These are phyloP conservation scores for Eurotiales sp. DNA, from an alignment of 2,329 filamentous ascomycete species.

Conservation along the genomic window DNA sequence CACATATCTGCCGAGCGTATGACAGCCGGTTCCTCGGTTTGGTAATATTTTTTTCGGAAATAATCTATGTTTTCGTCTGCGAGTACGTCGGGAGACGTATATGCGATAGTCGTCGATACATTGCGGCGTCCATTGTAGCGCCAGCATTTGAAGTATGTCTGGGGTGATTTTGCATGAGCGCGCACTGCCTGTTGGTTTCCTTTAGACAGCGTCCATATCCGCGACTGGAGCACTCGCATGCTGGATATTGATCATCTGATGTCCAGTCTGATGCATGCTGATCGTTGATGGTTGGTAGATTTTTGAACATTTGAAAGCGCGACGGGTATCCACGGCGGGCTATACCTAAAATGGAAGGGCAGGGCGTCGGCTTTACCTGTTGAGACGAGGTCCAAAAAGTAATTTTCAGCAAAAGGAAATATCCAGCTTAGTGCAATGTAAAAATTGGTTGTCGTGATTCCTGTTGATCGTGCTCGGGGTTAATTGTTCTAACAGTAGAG, in stretches of 20 bases:
- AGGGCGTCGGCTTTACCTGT: too few relatives aligned
- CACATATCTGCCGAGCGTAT: slow-evolving; percentile 44
- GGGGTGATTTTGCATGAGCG: neutral
- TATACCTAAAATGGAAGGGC: too few relatives aligned
- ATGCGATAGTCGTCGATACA: slow-evolving; percentile 5
- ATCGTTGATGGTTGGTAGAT: neutral
- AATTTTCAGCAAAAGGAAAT: too few relatives aligned
- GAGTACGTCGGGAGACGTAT: slow-evolving; percentile 28
- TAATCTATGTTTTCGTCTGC: slow-evolving; percentile 33
- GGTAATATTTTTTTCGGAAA: slow-evolving; percentile 56
- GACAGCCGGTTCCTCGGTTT: slow-evolving; percentile 50
- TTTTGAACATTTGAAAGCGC: too few relatives aligned
- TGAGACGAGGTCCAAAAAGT: too few relatives aligned
- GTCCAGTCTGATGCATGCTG: neutral
- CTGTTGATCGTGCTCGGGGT: too few relatives aligned
- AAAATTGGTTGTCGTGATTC: too few relatives aligned
- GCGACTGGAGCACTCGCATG: neutral
- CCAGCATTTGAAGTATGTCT: neutral
- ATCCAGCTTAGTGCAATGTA: too few relatives aligned
- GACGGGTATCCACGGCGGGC: too few relatives aligned
- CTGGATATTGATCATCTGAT: neutral
- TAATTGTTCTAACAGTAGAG: too few relatives aligned
- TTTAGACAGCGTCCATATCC: neutral
- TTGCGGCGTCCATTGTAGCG: neutral
- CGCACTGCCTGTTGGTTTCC: neutral